These are phyloP conservation scores for Boletellus ananas DNA, from an alignment of 768 basidiomycete species.

Conservation along the genomic window DNA sequence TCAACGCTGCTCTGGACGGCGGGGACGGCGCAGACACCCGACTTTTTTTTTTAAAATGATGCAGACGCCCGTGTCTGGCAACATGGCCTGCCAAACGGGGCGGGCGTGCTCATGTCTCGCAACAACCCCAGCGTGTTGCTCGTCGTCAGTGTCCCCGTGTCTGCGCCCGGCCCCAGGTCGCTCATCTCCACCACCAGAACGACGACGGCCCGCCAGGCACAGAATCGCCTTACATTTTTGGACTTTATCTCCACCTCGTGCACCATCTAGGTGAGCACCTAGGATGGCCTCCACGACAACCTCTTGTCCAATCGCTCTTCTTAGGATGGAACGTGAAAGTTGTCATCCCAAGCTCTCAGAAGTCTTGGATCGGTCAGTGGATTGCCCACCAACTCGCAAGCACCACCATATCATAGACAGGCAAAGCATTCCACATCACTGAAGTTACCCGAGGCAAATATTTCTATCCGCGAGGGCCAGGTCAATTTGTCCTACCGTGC, in stretches of 20 bases:
- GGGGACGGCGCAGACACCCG: not conserved
- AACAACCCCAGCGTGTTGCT: slow-evolving; percentile 35
- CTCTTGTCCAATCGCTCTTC: slow-evolving; percentile 2
- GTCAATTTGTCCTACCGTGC: slow-evolving; percentile 24
- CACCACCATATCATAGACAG: slow-evolving; percentile 32
- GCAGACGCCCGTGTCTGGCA: slow-evolving; percentile 3
- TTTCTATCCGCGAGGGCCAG: slow-evolving; percentile 67
- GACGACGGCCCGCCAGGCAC: slow-evolving; percentile 78
- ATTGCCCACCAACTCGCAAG: not conserved
- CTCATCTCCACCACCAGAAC: slow-evolving; percentile 44
- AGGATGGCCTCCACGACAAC: slow-evolving; percentile 2
- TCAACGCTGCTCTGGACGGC: slow-evolving; percentile 8
- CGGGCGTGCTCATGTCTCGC: slow-evolving; percentile 7
- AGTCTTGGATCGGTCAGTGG: slow-evolving; percentile 79
- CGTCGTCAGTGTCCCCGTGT: slow-evolving; percentile 35
- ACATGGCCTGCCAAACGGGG: not conserved
- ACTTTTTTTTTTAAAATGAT: not conserved
- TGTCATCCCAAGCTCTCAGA: slow-evolving; percentile 75
- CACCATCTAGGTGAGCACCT: slow-evolving; percentile 49
- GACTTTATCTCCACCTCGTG: slow-evolving; percentile 61
- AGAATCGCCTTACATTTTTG: slow-evolving; percentile 74
- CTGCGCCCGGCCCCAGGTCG: not conserved
- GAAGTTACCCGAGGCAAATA: slow-evolving; percentile 67
- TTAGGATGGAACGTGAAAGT: slow-evolving; percentile 78
- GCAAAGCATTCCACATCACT: slow-evolving; percentile 78